Evolutionary conservation across 2,329 filamentous ascomycete species (phyloP).

Genomic region (Penicillium glabrum): DNA sequence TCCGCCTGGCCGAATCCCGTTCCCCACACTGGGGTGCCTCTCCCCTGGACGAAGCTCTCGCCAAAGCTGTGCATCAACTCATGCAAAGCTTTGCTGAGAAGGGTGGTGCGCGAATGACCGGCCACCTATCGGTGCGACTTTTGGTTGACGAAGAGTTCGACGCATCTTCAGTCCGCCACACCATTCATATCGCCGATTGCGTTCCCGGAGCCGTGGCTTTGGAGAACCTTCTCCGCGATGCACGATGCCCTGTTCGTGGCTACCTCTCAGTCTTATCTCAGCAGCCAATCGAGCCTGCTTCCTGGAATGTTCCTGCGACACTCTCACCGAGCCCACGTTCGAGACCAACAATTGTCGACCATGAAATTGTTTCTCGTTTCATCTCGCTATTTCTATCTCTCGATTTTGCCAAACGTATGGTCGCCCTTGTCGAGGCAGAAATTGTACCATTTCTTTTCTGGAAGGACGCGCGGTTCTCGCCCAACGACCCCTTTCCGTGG

Average conservation of each 20-base stretch:
- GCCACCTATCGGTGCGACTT: constrained; percentile 73
- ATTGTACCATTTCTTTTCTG: constrained; percentile 46
- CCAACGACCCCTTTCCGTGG: constrained; percentile 58
- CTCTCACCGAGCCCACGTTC: constrained; percentile 8
- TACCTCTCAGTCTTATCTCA: constrained; percentile 29
- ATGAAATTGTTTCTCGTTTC: background rate
- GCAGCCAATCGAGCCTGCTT: constrained; percentile 8
- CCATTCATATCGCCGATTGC: constrained; percentile 35
- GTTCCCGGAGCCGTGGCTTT: constrained; percentile 28
- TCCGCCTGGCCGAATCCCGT: constrained; percentile 63
- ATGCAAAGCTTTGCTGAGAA: constrained; percentile 58
- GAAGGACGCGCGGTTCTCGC: constrained; percentile 56
- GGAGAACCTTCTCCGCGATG: constrained; percentile 32
- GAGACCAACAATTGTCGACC: background rate
- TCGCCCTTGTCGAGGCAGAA: constrained; percentile 6
- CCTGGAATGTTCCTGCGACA: constrained; percentile 6
- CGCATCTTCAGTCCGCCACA: constrained; percentile 31
- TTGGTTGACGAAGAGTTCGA: constrained; percentile 54
- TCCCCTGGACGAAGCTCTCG: constrained; percentile 54
- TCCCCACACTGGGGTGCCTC: constrained; percentile 67
- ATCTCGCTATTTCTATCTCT: constrained; percentile 3
- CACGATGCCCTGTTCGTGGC: constrained; percentile 21
- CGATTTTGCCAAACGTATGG: background rate
- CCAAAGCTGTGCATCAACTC: constrained; percentile 62
- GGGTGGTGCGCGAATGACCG: constrained; percentile 57